Evolutionary conservation across 805 yeast species (phyloP).

Genomic region (Yamadazyma sp.): DNA sequence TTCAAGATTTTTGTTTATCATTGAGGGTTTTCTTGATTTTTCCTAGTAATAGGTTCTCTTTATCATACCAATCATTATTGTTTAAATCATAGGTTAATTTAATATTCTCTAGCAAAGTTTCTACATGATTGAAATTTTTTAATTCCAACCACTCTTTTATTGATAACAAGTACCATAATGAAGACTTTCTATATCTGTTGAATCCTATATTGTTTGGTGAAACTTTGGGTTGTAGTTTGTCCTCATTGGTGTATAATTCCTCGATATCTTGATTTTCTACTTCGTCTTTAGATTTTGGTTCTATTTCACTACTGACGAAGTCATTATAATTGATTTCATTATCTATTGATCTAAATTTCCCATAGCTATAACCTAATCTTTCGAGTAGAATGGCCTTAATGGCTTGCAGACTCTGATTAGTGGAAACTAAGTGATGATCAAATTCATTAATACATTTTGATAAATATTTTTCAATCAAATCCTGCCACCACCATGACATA

Average conservation of each 20-base stretch:
- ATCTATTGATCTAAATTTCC: slow-evolving; percentile 34
- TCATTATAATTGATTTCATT: slow-evolving; percentile 9
- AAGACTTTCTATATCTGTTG: slow-evolving; percentile 67
- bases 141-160: slow-evolving; percentile 60
- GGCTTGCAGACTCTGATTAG: slow-evolving; percentile 43
- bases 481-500: slow-evolving; percentile 45
- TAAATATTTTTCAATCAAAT: slow-evolving; percentile 41
- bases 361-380: slow-evolving; percentile 43
- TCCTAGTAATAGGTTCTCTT: slow-evolving; percentile 29
- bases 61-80: slow-evolving; percentile 29
- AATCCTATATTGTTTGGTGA: slow-evolving; percentile 47
- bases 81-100: slow-evolving; percentile 19
- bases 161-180: slow-evolving; percentile 73
- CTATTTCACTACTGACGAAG: not conserved
- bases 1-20: no score
- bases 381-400: slow-evolving; percentile 45
- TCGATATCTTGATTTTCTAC: slow-evolving; percentile 21
- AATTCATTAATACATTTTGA: slow-evolving; percentile 46
- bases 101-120: slow-evolving; percentile 24
- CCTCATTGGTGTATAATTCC: slow-evolving; percentile 30
- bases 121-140: slow-evolving; percentile 25
- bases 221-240: slow-evolving; percentile 32
- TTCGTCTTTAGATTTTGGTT: not conserved
- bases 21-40: slow-evolving; percentile 9
- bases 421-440: slow-evolving; percentile 37